Conservation (phyloP, 768 basidiomycete species). For the Leccinum aurantiacum region DNA sequence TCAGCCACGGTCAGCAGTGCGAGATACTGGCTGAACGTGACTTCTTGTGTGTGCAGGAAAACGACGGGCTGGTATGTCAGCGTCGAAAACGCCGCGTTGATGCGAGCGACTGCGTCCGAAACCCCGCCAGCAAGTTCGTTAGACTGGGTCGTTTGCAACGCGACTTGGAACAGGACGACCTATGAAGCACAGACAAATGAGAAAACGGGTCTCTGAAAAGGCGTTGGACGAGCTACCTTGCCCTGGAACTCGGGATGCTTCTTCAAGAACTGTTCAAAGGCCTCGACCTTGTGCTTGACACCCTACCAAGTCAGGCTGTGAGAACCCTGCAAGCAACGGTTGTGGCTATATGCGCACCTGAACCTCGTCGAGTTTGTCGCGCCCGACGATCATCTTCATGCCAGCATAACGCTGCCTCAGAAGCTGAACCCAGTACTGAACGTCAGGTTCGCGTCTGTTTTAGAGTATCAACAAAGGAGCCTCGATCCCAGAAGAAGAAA, state of each 20-base stretch:
- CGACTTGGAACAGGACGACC: conserved; percentile 85
- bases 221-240: conserved; percentile 42
- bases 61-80: conserved; percentile 87
- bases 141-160: conserved; percentile 75
- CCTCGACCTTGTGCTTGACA: conserved; percentile 78
- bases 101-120: conserved; percentile 68
- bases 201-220: not conserved
- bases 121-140: conserved; percentile 75
- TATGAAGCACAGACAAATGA: conserved; percentile 20
- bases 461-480: conserved; percentile 2
- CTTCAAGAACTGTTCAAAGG: conserved; percentile 81
- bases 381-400: conserved; percentile 83
- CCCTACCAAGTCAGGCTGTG: conserved; percentile 39
- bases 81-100: conserved; percentile 82
- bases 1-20: conserved; percentile 81
- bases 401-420: conserved; percentile 82
- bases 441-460: conserved; percentile 67
- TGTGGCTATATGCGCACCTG: conserved; percentile 42
- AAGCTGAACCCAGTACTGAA: conserved; percentile 76
- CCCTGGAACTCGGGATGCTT: conserved; percentile 78
- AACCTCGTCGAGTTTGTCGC: conserved; percentile 87
- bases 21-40: conserved; percentile 85
- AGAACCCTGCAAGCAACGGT: not conserved
- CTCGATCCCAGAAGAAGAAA: conserved; percentile 3
- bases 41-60: conserved; percentile 80